These are phyloP conservation scores for Xylaria hypoxylon DNA, from an alignment of 2,329 filamentous ascomycete genomes.

Conservation along the genomic window DNA sequence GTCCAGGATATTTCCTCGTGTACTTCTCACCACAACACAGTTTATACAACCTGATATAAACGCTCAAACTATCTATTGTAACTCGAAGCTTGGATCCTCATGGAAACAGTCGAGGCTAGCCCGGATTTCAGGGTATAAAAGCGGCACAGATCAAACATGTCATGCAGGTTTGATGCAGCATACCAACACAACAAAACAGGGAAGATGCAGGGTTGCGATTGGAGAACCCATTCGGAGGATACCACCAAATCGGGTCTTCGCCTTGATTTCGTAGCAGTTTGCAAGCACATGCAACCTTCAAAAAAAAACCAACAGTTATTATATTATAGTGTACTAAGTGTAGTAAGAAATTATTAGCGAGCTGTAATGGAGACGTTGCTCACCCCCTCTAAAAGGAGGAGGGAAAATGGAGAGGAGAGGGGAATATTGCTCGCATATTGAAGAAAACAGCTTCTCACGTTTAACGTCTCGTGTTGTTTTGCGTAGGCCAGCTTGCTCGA, in stretches of 20 bases:
- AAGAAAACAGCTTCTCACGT: slow-evolving; percentile 5
- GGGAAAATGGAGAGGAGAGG: background rate
- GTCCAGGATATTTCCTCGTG: too few species aligned
- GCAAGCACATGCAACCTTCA: slow-evolving; percentile 15
- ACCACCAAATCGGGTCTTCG: slow-evolving; percentile 19
- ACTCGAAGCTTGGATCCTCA: slow-evolving; percentile 6
- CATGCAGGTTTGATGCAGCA: slow-evolving; percentile 15
- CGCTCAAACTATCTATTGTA: too few species aligned
- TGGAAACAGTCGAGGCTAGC: background rate
- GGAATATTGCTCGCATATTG: background rate
- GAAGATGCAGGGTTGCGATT: slow-evolving; percentile 15
- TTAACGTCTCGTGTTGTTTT: slow-evolving; percentile 13
- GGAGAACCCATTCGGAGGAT: slow-evolving; percentile 11
- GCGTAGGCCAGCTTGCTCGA: background rate
- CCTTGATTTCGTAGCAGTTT: slow-evolving; percentile 17
- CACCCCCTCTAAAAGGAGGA: too few species aligned
- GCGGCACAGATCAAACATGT: slow-evolving; percentile 27
- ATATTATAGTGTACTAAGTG: background rate
- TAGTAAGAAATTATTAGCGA: background rate
- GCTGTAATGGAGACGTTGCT: background rate
- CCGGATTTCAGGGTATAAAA: slow-evolving; percentile 15
- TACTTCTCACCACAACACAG: too few species aligned
- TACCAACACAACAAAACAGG: slow-evolving; percentile 1
- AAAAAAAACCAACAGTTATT: background rate
- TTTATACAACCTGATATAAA: too few species aligned